Conservation (phyloP, 495 filamentous ascomycete genomes). For the Aspergillus funiculosus region DNA sequence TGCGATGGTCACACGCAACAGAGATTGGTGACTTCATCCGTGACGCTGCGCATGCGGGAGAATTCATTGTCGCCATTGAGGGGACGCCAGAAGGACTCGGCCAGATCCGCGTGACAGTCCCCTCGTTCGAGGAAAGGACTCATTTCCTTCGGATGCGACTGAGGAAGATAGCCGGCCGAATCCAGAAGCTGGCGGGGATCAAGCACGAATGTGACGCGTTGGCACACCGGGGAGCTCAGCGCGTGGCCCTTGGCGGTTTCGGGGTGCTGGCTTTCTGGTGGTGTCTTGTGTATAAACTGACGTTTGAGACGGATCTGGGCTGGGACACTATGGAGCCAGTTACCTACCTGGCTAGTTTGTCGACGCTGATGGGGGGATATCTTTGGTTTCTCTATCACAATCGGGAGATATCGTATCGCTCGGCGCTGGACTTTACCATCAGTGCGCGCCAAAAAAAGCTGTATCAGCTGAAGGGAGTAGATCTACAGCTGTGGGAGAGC, state of each 20-base stretch:
- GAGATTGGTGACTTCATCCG: constrained; percentile 95
- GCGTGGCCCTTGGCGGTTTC: constrained; percentile 75
- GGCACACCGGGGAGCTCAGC: constrained; percentile 70
- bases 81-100: constrained; percentile 49
- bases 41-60: constrained; percentile 74
- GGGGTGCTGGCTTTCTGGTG: constrained; percentile 69
- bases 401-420: constrained; percentile 78
- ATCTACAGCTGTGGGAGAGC: constrained; percentile 67
- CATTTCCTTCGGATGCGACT: constrained; percentile 75
- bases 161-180: constrained; percentile 60
- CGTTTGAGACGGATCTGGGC: constrained; percentile 71
- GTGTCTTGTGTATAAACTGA: constrained; percentile 68
- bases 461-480: constrained; percentile 69
- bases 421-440: constrained; percentile 80
- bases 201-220: constrained; percentile 77
- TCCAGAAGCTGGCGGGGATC: constrained; percentile 60
- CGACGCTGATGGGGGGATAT: constrained; percentile 82
- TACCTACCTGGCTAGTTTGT: constrained; percentile 78
- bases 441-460: constrained; percentile 68
- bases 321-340: constrained; percentile 94
- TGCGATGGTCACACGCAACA: constrained; percentile 85
- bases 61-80: constrained; percentile 82
- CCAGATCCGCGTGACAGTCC: constrained; percentile 76
- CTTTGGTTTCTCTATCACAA: constrained; percentile 93
- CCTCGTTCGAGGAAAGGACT: constrained; percentile 83